These are phyloP conservation scores for Gossypium australe DNA, from an alignment of 345 rosid species.

Conservation along the genomic window DNA sequence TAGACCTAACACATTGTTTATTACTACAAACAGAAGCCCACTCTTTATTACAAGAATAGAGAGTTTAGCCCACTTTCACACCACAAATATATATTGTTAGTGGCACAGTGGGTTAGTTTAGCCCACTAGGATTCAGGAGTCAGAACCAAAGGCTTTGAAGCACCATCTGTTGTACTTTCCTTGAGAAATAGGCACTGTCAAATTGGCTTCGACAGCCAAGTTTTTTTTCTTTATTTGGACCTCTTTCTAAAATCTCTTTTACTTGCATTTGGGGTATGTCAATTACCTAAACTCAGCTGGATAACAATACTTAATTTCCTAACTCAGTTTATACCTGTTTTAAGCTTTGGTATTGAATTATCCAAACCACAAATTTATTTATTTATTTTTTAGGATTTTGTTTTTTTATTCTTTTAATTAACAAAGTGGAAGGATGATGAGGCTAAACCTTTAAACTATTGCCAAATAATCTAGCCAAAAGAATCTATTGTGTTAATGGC, in stretches of 20 bases:
- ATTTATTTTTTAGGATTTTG: background rate
- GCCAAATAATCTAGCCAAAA: background rate
- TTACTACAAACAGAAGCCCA: slow-evolving; percentile 12
- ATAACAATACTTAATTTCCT: background rate
- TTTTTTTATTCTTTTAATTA: background rate
- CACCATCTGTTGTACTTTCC: background rate
- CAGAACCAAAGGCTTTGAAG: slow-evolving; percentile 25
- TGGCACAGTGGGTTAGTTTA: slow-evolving; percentile 8
- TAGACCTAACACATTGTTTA: slow-evolving; percentile 27
- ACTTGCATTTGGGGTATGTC: background rate
- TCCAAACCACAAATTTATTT: background rate
- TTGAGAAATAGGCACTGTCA: background rate
- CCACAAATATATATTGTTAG: slow-evolving; percentile 13
- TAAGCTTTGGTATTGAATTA: background rate
- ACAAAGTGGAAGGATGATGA: slow-evolving; percentile 29
- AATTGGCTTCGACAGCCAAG: background rate
- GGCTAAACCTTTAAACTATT: slow-evolving; percentile 14
- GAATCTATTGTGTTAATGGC: slow-evolving; percentile 13
- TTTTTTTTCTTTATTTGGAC: too few relatives aligned
- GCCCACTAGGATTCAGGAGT: slow-evolving; percentile 28
- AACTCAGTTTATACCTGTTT: background rate
- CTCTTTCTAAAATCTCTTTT: background rate
- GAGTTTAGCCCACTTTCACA: slow-evolving; percentile 22
- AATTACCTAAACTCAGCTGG: background rate
- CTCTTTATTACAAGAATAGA: background rate